Evolutionary conservation across 2,329 filamentous ascomycete genomes (phyloP).

Genomic region (Stemphylium vesicarium): DNA sequence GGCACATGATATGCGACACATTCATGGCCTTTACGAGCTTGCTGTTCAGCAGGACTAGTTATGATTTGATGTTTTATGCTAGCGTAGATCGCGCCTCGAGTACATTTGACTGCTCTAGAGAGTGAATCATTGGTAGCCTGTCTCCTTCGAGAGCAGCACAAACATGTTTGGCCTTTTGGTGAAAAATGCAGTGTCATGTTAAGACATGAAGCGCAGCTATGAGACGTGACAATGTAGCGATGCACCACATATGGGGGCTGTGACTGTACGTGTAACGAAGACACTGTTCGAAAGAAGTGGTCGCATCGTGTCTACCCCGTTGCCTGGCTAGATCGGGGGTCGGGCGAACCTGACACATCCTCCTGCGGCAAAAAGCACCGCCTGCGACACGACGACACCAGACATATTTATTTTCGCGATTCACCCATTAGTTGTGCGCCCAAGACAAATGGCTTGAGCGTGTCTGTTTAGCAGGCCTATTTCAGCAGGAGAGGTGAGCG

Average conservation of each 20-base stretch:
- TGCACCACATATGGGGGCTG: background rate
- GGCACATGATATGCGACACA: constrained; percentile 10
- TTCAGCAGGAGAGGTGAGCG: background rate
- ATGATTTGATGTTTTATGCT: constrained; percentile 4
- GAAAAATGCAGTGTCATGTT: background rate
- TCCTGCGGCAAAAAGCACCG: background rate
- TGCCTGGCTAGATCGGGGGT: background rate
- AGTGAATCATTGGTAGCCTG: background rate
- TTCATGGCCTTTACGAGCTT: constrained; percentile 1
- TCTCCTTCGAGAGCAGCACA: background rate
- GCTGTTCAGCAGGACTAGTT: constrained; percentile 1
- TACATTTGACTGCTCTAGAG: background rate
- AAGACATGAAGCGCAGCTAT: background rate
- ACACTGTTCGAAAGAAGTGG: background rate
- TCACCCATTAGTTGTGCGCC: background rate
- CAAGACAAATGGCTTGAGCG: background rate
- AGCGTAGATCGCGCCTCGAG: constrained; percentile 6
- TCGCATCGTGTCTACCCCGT: no score
- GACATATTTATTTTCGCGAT: background rate
- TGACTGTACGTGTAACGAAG: background rate
- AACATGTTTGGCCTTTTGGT: background rate
- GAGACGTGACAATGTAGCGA: background rate
- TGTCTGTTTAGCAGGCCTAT: background rate
- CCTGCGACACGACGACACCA: background rate
- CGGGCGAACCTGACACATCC: background rate